Percentiles rank a stretch among this genome's conserved stretches.
Evolutionary conservation across 768 basidiomycete genomes (phyloP).

Genomic region (Daedalea quercina): DNA sequence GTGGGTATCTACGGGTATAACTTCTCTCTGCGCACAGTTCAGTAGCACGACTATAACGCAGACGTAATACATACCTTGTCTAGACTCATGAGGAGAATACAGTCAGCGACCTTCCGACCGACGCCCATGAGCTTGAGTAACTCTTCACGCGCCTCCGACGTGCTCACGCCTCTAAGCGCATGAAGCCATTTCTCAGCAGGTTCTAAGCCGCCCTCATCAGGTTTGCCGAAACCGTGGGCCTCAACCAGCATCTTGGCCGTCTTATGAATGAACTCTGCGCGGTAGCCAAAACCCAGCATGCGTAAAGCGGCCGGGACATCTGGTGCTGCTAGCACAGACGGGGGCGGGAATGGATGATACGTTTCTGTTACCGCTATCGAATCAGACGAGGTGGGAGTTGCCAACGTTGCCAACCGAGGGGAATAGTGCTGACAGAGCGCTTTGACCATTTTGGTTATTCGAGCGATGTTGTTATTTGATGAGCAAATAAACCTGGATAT

Average conservation of each 20-base stretch:
- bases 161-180: conserved; percentile 41
- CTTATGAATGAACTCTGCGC: conserved; percentile 82
- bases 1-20: conserved; percentile 95
- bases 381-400: conserved; percentile 19
- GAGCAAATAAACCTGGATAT: conserved; percentile 87
- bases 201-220: conserved; percentile 25
- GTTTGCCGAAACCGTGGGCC: conserved; percentile 30
- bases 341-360: conserved; percentile 85
- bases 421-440: conserved; percentile 76
- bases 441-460: conserved; percentile 92
- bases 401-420: conserved; percentile 50
- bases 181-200: conserved; percentile 56
- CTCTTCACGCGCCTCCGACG: conserved; percentile 60
- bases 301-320: conserved; percentile 62
- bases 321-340: conserved; percentile 54
- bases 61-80: conserved; percentile 58
- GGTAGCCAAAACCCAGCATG: conserved; percentile 89
- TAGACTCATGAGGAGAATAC: conserved; percentile 85
- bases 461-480: conserved; percentile 91
- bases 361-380: conserved; percentile 19
- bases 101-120: conserved; percentile 96
- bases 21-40: conserved; percentile 48
- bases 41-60: conserved; percentile 1
- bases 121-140: conserved; percentile 85
- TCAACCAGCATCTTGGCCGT: conserved; percentile 76